Percentiles rank a stretch among this genome's conserved stretches.
Evolutionary conservation across 352 stramenopile species (phyloP).

Genomic region (Pythium biforme): DNA sequence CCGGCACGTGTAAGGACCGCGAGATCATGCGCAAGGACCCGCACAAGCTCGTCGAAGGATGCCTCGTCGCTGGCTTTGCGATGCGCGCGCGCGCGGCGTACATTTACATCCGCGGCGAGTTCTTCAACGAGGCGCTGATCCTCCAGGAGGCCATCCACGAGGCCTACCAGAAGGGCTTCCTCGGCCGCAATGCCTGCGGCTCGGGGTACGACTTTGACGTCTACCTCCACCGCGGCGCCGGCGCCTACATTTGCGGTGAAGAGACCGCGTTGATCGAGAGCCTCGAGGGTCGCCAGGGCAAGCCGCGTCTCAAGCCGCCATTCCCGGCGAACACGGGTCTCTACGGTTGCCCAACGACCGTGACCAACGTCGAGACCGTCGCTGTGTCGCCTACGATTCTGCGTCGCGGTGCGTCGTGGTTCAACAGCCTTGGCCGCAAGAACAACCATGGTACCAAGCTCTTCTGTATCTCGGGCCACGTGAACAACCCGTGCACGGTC

Average conservation of each 20-base stretch:
- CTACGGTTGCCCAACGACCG: slow-evolving; percentile 98
- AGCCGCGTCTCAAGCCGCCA: slow-evolving; percentile 98
- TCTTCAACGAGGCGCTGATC: slow-evolving; percentile 99
- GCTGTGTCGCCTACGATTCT: slow-evolving; percentile 98
- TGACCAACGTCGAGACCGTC: slow-evolving; percentile 99
- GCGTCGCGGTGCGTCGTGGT: slow-evolving; percentile 95
- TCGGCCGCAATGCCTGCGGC: slow-evolving; percentile 97
- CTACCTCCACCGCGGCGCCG: slow-evolving; percentile 98
- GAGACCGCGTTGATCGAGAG: slow-evolving; percentile 98
- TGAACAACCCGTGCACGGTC: slow-evolving; percentile 99
- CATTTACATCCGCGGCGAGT: slow-evolving; percentile 99
- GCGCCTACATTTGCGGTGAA: slow-evolving; percentile 99
- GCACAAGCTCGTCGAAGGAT: slow-evolving; percentile 99
- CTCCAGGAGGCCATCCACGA: slow-evolving; percentile 99
- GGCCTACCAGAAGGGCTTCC: slow-evolving; percentile 95
- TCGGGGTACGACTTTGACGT: slow-evolving; percentile 99
- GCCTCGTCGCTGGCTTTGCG: slow-evolving; percentile 96
- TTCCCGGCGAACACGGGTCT: slow-evolving; percentile 99
- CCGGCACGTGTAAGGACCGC: slow-evolving; percentile 99
- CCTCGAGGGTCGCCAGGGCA: slow-evolving; percentile 97
- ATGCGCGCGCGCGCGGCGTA: slow-evolving; percentile 99
- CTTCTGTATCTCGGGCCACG: slow-evolving; percentile 99
- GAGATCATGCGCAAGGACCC: slow-evolving; percentile 99
- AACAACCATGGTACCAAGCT: slow-evolving; percentile 99
- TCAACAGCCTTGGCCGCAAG: slow-evolving; percentile 95